Evolutionary conservation across 441 rosid species (phyloP).

Genomic region (Pelargonium myrrhifolium): DNA sequence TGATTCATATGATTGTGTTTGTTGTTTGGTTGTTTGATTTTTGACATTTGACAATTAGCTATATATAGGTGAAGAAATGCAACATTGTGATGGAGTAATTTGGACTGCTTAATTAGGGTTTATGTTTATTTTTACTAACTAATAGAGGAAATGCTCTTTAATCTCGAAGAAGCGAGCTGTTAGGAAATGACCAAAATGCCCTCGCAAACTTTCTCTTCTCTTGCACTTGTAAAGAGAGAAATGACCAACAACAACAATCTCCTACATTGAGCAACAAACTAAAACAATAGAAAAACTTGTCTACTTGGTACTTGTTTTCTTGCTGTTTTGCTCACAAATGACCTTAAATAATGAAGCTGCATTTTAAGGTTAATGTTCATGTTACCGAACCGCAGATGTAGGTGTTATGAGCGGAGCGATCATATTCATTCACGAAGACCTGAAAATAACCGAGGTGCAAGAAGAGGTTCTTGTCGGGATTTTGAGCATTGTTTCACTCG

Average conservation of each 20-base stretch:
- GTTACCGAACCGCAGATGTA: constrained; percentile 45
- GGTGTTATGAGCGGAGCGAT: constrained; percentile 97
- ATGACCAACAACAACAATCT: too few species aligned
- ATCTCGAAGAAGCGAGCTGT: too few species aligned
- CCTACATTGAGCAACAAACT: too few species aligned
- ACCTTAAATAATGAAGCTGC: background rate
- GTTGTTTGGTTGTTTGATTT: background rate
- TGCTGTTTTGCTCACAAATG: background rate
- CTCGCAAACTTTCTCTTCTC: too few species aligned
- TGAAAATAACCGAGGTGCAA: constrained; percentile 70
- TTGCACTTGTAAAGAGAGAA: too few species aligned
- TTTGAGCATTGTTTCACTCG: constrained; percentile 65
- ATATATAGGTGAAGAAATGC: background rate
- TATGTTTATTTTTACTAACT: too few species aligned
- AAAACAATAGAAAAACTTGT: too few species aligned
- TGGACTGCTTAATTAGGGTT: background rate
- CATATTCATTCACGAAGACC: constrained; percentile 71
- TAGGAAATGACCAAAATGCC: too few species aligned
- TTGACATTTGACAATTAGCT: too few species aligned
- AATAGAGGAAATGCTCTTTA: too few species aligned
- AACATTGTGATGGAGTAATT: background rate
- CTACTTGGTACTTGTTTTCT: too few species aligned
- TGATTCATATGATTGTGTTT: background rate
- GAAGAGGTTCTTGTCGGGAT: constrained; percentile 70
- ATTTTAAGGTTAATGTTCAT: background rate